Base-by-base conservation (phyloP, 495 filamentous ascomycete genomes). In the Choiromyces venosus region DNA sequence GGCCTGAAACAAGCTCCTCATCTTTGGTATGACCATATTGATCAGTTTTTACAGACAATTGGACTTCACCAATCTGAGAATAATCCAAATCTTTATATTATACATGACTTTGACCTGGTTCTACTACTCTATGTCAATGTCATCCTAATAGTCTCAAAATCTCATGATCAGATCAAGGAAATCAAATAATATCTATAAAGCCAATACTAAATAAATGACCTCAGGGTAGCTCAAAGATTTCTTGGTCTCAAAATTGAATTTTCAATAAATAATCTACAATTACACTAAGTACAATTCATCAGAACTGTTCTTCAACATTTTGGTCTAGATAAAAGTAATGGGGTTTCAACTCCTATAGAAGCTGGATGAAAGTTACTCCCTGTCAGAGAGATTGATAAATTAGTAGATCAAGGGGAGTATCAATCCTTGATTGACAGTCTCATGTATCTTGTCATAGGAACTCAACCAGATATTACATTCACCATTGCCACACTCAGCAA, bases 391-490 rank as follows among this genome's bases (percentile, higher is more conserved):
- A 36, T 46, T 0, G n/a, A n/a, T n/a, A n/a, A n/a, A n/a, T n/a
- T 40, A 40, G 39, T 40, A 14, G 12, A 40, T 0, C 10, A 9
- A 14, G 9, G 12, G 0, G 3, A 40, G 39, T 80, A 82, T 70
- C 74, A 80, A 65, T 69, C 68, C 1, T 33, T 74, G 0, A 38
- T 82, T 14, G 75, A 82, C 8, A 77, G 71, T n/a, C 56, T 83
- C 2, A 82, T 80, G 73, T 82, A 82, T 36, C 19, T 77, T 0
- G 74, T 79, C 61, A 52, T 80, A 6, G 68, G 39, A 40, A 40
- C 39, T 12, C 9, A 12, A 12, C 39, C 39, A 12, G 39, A 40
- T 40, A 40, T 40, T 6, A 12, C 39, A 14, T 40, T 40, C 14
- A 12, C 9, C 1, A 12, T 40, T 12, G 39, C 39, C 9, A 40